These are phyloP conservation scores for Globisporangium sylvaticum DNA, from an alignment of 352 stramenopile genomes.

Conservation along the genomic window DNA sequence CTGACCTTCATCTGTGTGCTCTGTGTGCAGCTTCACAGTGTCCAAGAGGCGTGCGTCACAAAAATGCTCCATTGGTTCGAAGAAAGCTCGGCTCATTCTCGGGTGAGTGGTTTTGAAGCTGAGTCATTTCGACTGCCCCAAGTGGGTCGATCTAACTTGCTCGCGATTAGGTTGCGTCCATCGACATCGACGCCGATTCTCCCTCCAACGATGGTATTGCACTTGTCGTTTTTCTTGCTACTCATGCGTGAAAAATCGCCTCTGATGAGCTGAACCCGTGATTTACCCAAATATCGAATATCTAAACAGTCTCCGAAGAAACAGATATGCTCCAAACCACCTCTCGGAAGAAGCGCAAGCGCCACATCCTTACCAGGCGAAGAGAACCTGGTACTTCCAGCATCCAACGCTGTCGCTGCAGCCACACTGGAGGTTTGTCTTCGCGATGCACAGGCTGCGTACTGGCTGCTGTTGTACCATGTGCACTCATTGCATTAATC, in stretches of 20 bases:
- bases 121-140: no score
- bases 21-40: slow-evolving; percentile 32
- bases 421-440: slow-evolving; percentile 23
- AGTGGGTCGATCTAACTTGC: background rate
- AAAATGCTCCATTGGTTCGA: slow-evolving; percentile 66
- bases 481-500: background rate
- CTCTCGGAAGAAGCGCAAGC: slow-evolving; percentile 23
- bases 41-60: slow-evolving; percentile 40
- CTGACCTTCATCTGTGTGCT: background rate
- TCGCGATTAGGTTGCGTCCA: slow-evolving; percentile 13
- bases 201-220: slow-evolving; percentile 48
- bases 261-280: background rate
- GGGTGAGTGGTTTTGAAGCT: slow-evolving; percentile 14
- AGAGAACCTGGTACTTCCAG: background rate
- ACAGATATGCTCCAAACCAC: background rate
- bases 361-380: slow-evolving; percentile 10
- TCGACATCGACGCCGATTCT: slow-evolving; percentile 42
- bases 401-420: background rate
- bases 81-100: slow-evolving; percentile 19
- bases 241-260: background rate
- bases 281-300: background rate
- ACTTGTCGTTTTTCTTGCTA: background rate
- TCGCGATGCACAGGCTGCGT: no score
- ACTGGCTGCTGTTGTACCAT: background rate
- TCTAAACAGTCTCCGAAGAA: slow-evolving; percentile 46